Evolutionary conservation across 345 rosid species (phyloP).

Genomic region (Citrus glauca): DNA sequence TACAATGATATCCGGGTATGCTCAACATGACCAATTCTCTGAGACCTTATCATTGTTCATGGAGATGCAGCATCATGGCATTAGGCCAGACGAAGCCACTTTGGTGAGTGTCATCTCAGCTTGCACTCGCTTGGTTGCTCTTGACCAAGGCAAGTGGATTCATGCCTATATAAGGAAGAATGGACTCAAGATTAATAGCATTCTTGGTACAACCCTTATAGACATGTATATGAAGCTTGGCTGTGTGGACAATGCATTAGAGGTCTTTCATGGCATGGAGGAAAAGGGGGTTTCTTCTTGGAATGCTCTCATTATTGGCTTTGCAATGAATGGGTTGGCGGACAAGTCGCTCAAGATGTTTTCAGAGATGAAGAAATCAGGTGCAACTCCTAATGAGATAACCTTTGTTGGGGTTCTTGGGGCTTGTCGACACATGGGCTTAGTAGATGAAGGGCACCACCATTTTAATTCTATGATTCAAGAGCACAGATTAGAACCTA

Average conservation of each 20-base stretch:
- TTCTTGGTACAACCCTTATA: constrained; percentile 48
- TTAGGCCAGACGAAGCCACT: constrained; percentile 42
- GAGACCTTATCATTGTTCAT: constrained; percentile 44
- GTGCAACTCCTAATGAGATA: constrained; percentile 44
- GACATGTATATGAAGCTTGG: constrained; percentile 68
- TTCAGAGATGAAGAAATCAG: constrained; percentile 41
- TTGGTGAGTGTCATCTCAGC: constrained; percentile 51
- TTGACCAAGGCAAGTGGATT: constrained; percentile 54
- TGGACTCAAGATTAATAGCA: constrained; percentile 34
- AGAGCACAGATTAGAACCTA: constrained; percentile 46
- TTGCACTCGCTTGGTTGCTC: constrained; percentile 50
- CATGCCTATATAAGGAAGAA: constrained; percentile 49
- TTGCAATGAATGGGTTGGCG: constrained; percentile 50
- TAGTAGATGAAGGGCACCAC: constrained; percentile 46
- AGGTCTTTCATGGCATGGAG: constrained; percentile 37
- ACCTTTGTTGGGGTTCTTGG: constrained; percentile 53
- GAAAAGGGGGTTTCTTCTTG: constrained; percentile 53
- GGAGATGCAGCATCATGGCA: constrained; percentile 41
- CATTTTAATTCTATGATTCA: constrained; percentile 44
- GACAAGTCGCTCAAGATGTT: constrained; percentile 42
- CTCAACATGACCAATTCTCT: constrained; percentile 35
- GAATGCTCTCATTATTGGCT: constrained; percentile 55
- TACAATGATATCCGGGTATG: constrained; percentile 53
- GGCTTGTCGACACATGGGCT: constrained; percentile 62
- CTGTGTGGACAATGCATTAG: constrained; percentile 45